Conservation (phyloP, 495 filamentous ascomycete genomes). For the Hypoxylon lienhwacheense region DNA sequence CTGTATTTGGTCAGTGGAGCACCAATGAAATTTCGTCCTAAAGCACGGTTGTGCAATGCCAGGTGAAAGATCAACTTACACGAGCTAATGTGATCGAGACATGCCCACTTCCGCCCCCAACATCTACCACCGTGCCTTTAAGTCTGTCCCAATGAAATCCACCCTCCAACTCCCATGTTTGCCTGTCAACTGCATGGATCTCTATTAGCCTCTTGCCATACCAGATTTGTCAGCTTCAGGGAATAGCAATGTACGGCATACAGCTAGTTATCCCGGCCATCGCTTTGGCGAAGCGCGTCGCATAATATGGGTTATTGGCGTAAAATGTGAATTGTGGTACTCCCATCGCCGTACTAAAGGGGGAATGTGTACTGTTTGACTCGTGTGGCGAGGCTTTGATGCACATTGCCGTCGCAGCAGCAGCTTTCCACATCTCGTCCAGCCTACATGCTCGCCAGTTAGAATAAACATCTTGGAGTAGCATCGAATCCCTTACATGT, state of each 20-base stretch:
- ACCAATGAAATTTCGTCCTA: too few species aligned
- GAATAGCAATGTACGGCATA: background rate
- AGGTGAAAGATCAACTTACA: conserved; percentile 17
- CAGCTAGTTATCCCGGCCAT: conserved; percentile 34
- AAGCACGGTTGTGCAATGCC: too few species aligned
- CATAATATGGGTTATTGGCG: conserved; percentile 23
- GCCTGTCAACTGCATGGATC: background rate
- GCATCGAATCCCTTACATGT: too few species aligned
- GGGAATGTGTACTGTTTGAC: conserved; percentile 4
- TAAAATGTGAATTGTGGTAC: conserved; percentile 36
- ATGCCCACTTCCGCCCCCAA: conserved; percentile 32
- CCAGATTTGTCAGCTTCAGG: background rate
- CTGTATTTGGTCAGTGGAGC: background rate
- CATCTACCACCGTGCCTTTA: conserved; percentile 34
- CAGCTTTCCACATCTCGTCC: conserved; percentile 39
- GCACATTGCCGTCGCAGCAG: conserved; percentile 15
- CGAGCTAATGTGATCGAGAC: conserved; percentile 26
- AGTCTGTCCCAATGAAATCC: conserved; percentile 29
- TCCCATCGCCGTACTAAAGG: conserved; percentile 31
- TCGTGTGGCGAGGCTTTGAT: conserved; percentile 15
- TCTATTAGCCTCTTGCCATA: too few species aligned
- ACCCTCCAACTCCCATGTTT: conserved; percentile 17
- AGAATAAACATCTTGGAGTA: background rate
- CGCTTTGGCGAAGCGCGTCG: conserved; percentile 24
- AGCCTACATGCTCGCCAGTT: conserved; percentile 1